Evolutionary conservation across 2,329 filamentous ascomycete genomes (phyloP), one percentile per base, ranked within the genome.

Genomic region (Colletotrichum limetticola): DNA sequence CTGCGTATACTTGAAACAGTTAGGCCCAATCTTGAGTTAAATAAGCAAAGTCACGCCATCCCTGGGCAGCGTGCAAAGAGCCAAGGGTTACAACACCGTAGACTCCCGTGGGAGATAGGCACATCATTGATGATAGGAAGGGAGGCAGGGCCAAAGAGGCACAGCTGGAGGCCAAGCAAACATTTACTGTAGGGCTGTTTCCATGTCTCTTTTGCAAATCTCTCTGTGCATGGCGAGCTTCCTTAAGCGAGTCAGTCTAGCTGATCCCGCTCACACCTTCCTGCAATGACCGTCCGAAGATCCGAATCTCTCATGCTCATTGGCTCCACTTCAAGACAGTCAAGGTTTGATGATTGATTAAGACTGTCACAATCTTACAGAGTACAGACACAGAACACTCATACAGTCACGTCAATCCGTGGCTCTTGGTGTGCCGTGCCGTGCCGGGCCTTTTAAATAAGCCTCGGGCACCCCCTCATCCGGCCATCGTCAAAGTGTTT

Each of bases 311-410:
- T 66, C 46, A 61, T n/a, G 35, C 32, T 32, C 60, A 64, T 72
- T 72, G 66, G 66, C 60, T 72, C 70, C 70, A 72, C 66, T 24
- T 26, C 60, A 72, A 66, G 70, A 70, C 66, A 62, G 16, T 61
- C 60, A 70, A 70, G 56, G 66, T 72, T 72, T 70, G 26, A 61
- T 65, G 32, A 42, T 57, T 57, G 66, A 59, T 59, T 30, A 55
- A 61, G 7, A 61, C 46, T 22, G 58, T 65, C 59, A 49, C 46
- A 56, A 57, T 72, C 61, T 56, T 60, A n/a, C 56, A 46, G 26
- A 56, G 16, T 59, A 49, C 19, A n/a, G 19, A n/a, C 19, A 49
- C 37, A n/a, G 42, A 49, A n/a, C 19, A 22, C 42, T n/a, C 42
- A 49, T 8, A 49, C 42, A 22, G 37, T 42, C 19, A 49, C 42